Conservation (phyloP, 2,329 filamentous ascomycete genomes). For the Cladosporium sp. region DNA sequence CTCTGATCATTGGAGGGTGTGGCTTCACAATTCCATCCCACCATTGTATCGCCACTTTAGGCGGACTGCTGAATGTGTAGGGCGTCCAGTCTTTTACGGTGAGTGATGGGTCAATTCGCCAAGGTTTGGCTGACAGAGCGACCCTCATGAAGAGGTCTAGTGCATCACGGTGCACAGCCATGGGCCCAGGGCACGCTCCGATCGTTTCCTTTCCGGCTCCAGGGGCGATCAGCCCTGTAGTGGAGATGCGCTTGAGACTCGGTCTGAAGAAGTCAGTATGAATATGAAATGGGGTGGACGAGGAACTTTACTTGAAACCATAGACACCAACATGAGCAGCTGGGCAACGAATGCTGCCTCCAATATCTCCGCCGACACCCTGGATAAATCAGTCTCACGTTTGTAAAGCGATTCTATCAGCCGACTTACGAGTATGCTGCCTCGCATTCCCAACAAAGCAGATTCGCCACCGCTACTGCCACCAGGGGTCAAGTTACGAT, state of each 20-base stretch:
- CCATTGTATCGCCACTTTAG: conserved; percentile 58
- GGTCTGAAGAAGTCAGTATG: background rate
- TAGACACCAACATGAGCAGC: conserved; percentile 46
- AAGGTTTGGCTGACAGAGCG: conserved; percentile 1
- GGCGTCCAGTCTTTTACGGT: conserved; percentile 7
- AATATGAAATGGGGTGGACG: background rate
- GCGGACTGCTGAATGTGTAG: conserved; percentile 1
- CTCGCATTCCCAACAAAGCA: conserved; percentile 38
- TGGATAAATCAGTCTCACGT: background rate
- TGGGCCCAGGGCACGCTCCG: conserved; percentile 5
- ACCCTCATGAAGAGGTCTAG: conserved; percentile 9
- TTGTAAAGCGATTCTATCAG: background rate
- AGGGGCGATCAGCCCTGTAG: conserved; percentile 1
- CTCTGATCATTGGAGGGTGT: conserved; percentile 61
- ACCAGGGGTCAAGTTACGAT: conserved; percentile 47
- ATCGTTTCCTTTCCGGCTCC: conserved; percentile 6
- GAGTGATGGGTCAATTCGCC: conserved; percentile 6
- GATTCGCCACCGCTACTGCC: conserved; percentile 57
- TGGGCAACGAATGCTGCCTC: conserved; percentile 47
- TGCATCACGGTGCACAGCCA: conserved; percentile 7
- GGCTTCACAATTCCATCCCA: conserved; percentile 62
- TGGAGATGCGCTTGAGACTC: conserved; percentile 5
- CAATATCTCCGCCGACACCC: conserved; percentile 50
- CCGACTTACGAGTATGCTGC: conserved; percentile 2
- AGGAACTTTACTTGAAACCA: conserved; percentile 36